These are phyloP conservation scores for Amorphotheca resinae DNA, from an alignment of 495 filamentous ascomycete genomes.

Conservation along the genomic window DNA sequence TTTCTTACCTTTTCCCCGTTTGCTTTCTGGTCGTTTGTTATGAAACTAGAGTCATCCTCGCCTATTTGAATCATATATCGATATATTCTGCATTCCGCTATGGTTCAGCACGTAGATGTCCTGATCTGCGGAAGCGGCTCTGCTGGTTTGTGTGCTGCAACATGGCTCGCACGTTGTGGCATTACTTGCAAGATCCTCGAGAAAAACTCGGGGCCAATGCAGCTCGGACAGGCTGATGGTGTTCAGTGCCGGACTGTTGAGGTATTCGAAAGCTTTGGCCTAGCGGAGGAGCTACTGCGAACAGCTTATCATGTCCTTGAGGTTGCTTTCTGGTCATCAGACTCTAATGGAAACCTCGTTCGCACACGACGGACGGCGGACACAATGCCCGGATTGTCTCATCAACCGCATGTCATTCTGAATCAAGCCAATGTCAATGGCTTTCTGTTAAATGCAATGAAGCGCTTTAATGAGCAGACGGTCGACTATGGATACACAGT, in stretches of 20 bases:
- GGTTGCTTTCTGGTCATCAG: slow-evolving; percentile 43
- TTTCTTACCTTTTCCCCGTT: no score
- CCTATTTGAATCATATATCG: no score
- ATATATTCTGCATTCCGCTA: no score
- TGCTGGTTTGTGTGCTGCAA: slow-evolving; percentile 54
- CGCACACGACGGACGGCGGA: slow-evolving; percentile 45
- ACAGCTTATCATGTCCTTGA: slow-evolving; percentile 63
- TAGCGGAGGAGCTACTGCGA: slow-evolving; percentile 54
- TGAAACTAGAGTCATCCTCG: no score
- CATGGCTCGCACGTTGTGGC: slow-evolving; percentile 51
- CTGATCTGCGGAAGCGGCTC: slow-evolving; percentile 57
- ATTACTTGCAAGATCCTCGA: slow-evolving; percentile 54
- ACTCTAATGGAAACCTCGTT: slow-evolving; percentile 27
- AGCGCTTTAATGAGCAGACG: slow-evolving; percentile 28
- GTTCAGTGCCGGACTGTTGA: slow-evolving; percentile 72
- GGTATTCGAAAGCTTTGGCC: slow-evolving; percentile 66
- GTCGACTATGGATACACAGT: slow-evolving; percentile 55
- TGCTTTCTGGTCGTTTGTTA: no score
- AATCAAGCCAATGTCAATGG: slow-evolving; percentile 64
- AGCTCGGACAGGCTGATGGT: slow-evolving; percentile 65
- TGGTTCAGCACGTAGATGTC: slow-evolving; percentile 28
- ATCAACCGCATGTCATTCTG: slow-evolving; percentile 62
- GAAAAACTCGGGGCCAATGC: slow-evolving; percentile 42
- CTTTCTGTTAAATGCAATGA: slow-evolving; percentile 41
- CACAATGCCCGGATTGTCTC: slow-evolving; percentile 48